phyloP scores from a whole-genome alignment of 2,329 filamentous ascomycete genomes.

The Thelonectria blattea region DNA sequence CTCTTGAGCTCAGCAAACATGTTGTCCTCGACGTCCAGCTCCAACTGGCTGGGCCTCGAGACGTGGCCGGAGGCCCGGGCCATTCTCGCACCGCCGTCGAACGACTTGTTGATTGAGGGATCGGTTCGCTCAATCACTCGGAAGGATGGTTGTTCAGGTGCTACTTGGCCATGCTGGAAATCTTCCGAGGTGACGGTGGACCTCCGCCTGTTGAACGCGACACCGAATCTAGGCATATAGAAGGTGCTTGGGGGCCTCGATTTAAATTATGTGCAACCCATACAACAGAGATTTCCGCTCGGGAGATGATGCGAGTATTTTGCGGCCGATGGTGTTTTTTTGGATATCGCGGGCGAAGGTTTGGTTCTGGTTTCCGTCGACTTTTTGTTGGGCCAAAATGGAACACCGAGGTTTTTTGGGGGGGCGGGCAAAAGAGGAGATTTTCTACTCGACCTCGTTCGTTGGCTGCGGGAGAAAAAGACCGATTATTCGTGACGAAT shows the following conservation, averaged over 20 bases:
- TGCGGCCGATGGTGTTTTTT: constrained; percentile 13
- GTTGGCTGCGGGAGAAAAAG: constrained; percentile 27
- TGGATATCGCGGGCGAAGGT: constrained; percentile 27
- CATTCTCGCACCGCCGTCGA: constrained; percentile 56
- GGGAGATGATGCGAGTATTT: constrained; percentile 15
- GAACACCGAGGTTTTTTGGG: too few relatives aligned
- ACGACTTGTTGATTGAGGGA: constrained; percentile 51
- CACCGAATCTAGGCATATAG: constrained; percentile 68
- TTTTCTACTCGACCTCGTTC: constrained; percentile 26
- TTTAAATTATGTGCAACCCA: constrained; percentile 36
- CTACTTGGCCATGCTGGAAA: constrained; percentile 57
- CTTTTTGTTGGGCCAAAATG: constrained; percentile 10
- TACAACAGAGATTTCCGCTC: constrained; percentile 26
- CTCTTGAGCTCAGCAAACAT: constrained; percentile 63
- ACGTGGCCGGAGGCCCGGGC: constrained; percentile 44
- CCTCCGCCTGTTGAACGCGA: constrained; percentile 65
- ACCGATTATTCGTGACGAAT: constrained; percentile 31
- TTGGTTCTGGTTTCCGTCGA: background rate
- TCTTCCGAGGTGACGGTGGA: constrained; percentile 62
- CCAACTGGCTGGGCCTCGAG: constrained; percentile 46
- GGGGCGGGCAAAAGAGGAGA: constrained; percentile 21
- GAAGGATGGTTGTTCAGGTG: constrained; percentile 58
- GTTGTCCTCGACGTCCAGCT: constrained; percentile 60
- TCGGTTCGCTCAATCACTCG: constrained; percentile 63
- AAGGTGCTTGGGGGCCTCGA: constrained; percentile 29